Conservation (phyloP, 305 asterid genomes). For the Fraxinus paxiana region DNA sequence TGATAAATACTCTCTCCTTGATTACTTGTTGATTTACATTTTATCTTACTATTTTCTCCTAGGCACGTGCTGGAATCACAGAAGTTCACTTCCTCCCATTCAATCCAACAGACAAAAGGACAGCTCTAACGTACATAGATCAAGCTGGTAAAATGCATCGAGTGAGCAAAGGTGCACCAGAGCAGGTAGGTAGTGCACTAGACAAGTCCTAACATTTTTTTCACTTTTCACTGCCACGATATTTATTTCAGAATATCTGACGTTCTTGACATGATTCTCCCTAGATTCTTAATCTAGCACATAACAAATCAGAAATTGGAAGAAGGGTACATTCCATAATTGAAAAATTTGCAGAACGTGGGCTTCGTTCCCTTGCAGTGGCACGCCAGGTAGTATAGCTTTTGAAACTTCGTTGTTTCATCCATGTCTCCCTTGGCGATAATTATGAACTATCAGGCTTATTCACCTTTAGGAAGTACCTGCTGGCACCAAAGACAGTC, state of each 20-base stretch:
- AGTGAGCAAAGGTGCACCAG: constrained; percentile 63
- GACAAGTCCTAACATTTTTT: not conserved
- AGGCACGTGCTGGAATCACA: constrained; percentile 51
- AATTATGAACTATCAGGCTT: not conserved
- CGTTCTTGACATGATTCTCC: not conserved
- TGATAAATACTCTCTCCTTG: not conserved
- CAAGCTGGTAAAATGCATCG: constrained; percentile 48
- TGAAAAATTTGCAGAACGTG: constrained; percentile 52
- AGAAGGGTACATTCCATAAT: constrained; percentile 40
- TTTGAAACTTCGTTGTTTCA: not conserved
- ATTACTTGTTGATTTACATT: not conserved
- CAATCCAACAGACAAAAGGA: constrained; percentile 56
- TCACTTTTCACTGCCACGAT: not conserved
- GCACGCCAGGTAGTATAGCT: constrained; percentile 42
- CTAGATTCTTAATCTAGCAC: constrained; percentile 50
- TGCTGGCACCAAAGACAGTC: constrained; percentile 46
- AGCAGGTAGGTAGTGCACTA: constrained; percentile 12
- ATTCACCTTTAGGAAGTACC: constrained; percentile 40
- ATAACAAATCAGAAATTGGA: constrained; percentile 41
- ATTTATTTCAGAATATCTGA: not conserved
- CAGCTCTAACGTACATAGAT: constrained; percentile 50
- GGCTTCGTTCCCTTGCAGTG: constrained; percentile 54
- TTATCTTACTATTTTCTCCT: not conserved
- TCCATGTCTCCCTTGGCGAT: not conserved
- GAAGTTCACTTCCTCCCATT: constrained; percentile 57